Base-by-base conservation (phyloP, 2,329 filamentous ascomycete genomes). In the Hypocrella siamensis region DNA sequence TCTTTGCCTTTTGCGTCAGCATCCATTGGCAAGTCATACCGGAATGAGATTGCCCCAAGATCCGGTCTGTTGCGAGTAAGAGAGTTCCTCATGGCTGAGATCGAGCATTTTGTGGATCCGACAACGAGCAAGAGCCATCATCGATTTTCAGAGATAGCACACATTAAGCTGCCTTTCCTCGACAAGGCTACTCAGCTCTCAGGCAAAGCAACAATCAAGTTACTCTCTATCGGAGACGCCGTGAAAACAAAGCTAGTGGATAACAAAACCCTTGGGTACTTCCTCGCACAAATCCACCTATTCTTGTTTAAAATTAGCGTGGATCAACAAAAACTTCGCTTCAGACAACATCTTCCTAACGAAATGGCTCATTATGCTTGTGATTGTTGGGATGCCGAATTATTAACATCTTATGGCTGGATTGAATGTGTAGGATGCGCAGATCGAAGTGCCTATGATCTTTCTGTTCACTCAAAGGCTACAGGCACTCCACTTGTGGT, bases 11-110 rank as follows among this genome's bases (percentile, higher is more conserved):
- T 98, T 51, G 90, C 90, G 11, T 96, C 88, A 31, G 90, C 90
- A 29, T 93, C 83, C 25, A 92, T 98, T 52, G 90, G 90, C 58
- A 93, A 93, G 60, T 94, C 88, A 2, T 96, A 93, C 70, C 76
- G 90, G 47, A 98, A 98, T 54, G 90, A 98, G 53, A 94, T 98
- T 45, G 94, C 90, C 0, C 90, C 90, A 8, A 75, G 90, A 34
- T 74, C 83, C 40, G 90, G 90, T 58, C 75, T 98, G 26, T 62
- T 98, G 36, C 80, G 90, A 45, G 90, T 98, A 27, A 82, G 90
- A 46, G 90, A 98, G 56, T 96, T 98, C 61, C 61, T 94, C 46
- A 96, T 98, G 90, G 90, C 88, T 17, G 90, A 98, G 60, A 93
- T 98, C 45, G 90, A 98, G 63, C 90, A 98, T 57, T 98, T 83